These are phyloP conservation scores for Leccinum huronense DNA, from an alignment of 1,284 basidiomycete species.

Conservation along the genomic window DNA sequence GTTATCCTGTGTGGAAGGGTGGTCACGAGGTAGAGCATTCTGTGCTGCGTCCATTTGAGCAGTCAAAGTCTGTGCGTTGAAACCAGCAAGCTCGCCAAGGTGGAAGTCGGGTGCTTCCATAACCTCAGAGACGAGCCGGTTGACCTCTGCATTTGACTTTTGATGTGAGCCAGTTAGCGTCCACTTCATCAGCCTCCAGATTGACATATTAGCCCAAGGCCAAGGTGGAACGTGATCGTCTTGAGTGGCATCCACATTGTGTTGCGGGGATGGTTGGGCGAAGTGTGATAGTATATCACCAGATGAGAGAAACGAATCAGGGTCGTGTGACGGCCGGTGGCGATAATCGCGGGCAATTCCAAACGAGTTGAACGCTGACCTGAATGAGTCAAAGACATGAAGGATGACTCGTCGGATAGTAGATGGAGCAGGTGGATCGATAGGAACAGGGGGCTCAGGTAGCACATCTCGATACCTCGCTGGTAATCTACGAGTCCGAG, in stretches of 20 bases:
- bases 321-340: conserved; percentile 7
- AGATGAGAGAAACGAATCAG: background rate
- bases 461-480: conserved; percentile 6
- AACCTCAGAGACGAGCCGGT: background rate
- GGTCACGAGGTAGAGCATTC: background rate
- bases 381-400: conserved; percentile 4
- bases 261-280: background rate
- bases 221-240: no score
- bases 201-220: background rate
- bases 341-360: background rate
- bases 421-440: background rate
- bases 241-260: background rate
- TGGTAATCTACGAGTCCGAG: background rate
- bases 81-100: background rate
- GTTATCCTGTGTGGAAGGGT: background rate
- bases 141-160: background rate
- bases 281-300: background rate
- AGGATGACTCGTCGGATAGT: background rate
- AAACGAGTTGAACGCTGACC: conserved; percentile 6
- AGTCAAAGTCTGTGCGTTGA: background rate
- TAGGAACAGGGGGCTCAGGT: background rate
- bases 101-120: conserved; percentile 3
- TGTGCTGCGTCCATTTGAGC: background rate
- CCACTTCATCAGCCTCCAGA: background rate
- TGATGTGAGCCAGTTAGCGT: background rate